Percentiles rank a stretch among this genome's conserved stretches.
Evolutionary conservation across 805 yeast species (phyloP).

Genomic region (Pichia kluyveri): DNA sequence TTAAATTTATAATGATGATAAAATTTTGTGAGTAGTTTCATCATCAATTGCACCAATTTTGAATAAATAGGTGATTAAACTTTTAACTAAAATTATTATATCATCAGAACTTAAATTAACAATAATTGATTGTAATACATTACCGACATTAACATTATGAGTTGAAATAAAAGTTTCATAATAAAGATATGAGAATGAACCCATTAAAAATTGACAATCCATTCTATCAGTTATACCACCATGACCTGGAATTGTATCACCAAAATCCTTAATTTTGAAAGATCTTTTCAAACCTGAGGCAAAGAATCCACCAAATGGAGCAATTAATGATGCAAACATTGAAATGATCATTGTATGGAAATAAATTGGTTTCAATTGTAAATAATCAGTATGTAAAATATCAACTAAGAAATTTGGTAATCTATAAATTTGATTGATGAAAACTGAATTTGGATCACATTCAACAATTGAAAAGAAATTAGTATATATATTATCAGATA

Average conservation of each 20-base stretch:
- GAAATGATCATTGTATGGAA: slow-evolving; percentile 82
- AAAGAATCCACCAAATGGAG: slow-evolving; percentile 98
- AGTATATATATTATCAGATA: slow-evolving; percentile 27
- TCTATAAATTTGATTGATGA: slow-evolving; percentile 67
- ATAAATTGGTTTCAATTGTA: slow-evolving; percentile 77
- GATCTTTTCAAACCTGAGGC: slow-evolving; percentile 97
- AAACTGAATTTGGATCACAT: slow-evolving; percentile 87
- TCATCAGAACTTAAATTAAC: slow-evolving; percentile 61
- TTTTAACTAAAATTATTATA: slow-evolving; percentile 50
- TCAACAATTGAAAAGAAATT: slow-evolving; percentile 52
- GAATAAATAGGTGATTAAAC: slow-evolving; percentile 47
- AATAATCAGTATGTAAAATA: slow-evolving; percentile 29
- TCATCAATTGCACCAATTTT: slow-evolving; percentile 34
- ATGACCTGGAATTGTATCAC: slow-evolving; percentile 97
- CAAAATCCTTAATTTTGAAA: slow-evolving; percentile 93
- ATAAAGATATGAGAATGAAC: slow-evolving; percentile 85
- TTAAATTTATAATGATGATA: not conserved
- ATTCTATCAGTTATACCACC: slow-evolving; percentile 97
- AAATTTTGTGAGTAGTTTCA: slow-evolving; percentile 26
- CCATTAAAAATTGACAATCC: slow-evolving; percentile 98
- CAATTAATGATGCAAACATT: slow-evolving; percentile 91
- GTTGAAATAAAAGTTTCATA: slow-evolving; percentile 85
- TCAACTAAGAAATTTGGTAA: slow-evolving; percentile 62
- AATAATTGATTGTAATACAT: slow-evolving; percentile 66
- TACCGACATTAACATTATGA: slow-evolving; percentile 62